Evolutionary conservation across 2,329 filamentous ascomycete genomes (phyloP), one percentile per base, ranked within the genome.

Genomic region (Aspergillus calidoustus): DNA sequence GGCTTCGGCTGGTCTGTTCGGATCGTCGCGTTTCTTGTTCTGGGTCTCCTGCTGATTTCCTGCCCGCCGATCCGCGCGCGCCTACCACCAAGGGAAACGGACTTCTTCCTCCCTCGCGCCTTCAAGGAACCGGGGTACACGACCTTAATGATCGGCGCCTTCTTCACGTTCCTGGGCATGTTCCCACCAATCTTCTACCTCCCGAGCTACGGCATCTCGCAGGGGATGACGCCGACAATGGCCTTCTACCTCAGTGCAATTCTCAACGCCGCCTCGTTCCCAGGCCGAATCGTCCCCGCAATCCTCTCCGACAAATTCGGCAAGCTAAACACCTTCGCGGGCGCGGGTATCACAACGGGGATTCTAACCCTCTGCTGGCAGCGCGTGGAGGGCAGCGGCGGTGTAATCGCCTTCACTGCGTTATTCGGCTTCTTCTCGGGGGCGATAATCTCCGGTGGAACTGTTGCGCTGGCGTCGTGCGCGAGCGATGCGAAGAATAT

Each of bases 1-100:
- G 77, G 79, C 4, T 82, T 86, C 60, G 81, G 77, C 25, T 87
- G 85, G 85, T 76, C 82, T 0, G 79, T 86, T 0, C 77, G 85
- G 3, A 75, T 85, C 46, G 75, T 84, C 15, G 85, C 79, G 1
- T 86, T 87, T 60, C 68, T 84, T 57, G 81, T 83, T 61, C 63
- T 84, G 2, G 78, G 77, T 0, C 60, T 83, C 7, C 64, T 83
- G 25, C 31, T 73, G 11, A 78, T 85, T 53, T 74, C 81, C 2
- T 71, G 68, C 41, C 52, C 52, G 7, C 46, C 52, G 1, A 19
- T 60, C 9, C 52, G 52, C 13, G 57, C 66, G 9, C 69, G 68
- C 7, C 53, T 68, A 1, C 71, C 71, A 2, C 68, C 67, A n/a
- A 64, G 70, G 19, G 63, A 68, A 38, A 65, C 62, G 3, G 59